Conservation (phyloP, 2,329 filamentous ascomycete genomes). For the Calcarisporium arbuscula region DNA sequence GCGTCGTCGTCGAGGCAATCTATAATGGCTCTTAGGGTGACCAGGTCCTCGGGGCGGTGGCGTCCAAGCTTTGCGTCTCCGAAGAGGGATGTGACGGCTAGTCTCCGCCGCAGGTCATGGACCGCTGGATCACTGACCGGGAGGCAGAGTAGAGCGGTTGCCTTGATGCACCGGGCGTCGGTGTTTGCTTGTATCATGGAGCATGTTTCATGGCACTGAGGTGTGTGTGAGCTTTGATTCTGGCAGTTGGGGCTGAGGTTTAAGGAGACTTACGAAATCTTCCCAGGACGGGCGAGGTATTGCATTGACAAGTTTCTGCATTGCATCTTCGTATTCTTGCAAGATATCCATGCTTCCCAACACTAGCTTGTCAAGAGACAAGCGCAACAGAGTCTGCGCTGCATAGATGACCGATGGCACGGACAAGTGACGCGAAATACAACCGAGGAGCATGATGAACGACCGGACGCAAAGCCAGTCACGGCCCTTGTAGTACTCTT, state of each 20-base stretch:
- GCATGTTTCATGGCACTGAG: conserved; percentile 44
- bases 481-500: conserved; percentile 26
- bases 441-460: conserved; percentile 36
- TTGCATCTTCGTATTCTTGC: conserved; percentile 31
- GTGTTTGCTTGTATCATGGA: conserved; percentile 41
- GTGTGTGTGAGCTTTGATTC: conserved; percentile 6
- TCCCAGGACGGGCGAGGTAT: conserved; percentile 32
- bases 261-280: conserved; percentile 32
- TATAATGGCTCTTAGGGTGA: conserved; percentile 38
- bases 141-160: conserved; percentile 52
- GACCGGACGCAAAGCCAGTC: conserved; percentile 40
- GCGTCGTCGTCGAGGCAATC: conserved; percentile 39
- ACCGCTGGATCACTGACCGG: conserved; percentile 43
- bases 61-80: conserved; percentile 36
- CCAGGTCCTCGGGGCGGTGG: conserved; percentile 31
- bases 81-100: conserved; percentile 61
- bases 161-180: conserved; percentile 43
- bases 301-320: conserved; percentile 36
- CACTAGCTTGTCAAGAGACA: conserved; percentile 49
- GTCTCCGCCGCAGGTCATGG: conserved; percentile 57
- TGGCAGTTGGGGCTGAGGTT: background rate
- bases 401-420: conserved; percentile 29
- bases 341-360: conserved; percentile 36
- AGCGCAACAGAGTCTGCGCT: conserved; percentile 43
- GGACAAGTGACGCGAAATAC: conserved; percentile 29